Conservation (phyloP, 192 early-diverging fungal genomes). For the Phlyctochytrium arcticum region DNA sequence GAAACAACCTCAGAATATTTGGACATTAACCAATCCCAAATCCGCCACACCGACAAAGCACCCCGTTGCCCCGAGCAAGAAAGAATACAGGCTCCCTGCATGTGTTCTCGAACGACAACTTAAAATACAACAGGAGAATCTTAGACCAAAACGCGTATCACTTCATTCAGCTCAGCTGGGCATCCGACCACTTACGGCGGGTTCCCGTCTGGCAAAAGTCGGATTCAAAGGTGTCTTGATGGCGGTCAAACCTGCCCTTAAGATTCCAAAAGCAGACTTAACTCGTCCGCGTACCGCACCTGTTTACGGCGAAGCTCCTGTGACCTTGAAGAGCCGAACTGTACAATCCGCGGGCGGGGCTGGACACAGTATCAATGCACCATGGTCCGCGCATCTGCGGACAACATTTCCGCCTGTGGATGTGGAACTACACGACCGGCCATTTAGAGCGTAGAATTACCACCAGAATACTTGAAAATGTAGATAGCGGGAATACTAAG, state of each 20-base stretch:
- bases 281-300: not conserved
- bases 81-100: no score
- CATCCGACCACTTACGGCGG: slow-evolving; percentile 21
- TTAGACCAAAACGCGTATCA: no score
- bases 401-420: slow-evolving; percentile 4
- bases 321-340: not conserved
- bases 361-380: not conserved
- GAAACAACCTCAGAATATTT: no score
- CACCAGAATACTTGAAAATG: no score
- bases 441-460: slow-evolving; percentile 15
- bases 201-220: slow-evolving; percentile 6
- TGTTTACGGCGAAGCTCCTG: not conserved
- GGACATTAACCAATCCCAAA: no score
- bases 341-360: not conserved
- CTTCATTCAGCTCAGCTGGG: no score
- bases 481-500: no score
- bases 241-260: not conserved
- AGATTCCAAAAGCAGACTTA: not conserved
- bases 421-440: slow-evolving; percentile 13
- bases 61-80: no score
- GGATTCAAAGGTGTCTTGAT: not conserved
- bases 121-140: no score
- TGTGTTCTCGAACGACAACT: no score
- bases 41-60: no score
- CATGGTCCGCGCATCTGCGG: not conserved